Evolutionary conservation across 2,329 filamentous ascomycete species (phyloP), one percentile per base, ranked within the genome.

Genomic region (Trichoderma atrobrunneum): DNA sequence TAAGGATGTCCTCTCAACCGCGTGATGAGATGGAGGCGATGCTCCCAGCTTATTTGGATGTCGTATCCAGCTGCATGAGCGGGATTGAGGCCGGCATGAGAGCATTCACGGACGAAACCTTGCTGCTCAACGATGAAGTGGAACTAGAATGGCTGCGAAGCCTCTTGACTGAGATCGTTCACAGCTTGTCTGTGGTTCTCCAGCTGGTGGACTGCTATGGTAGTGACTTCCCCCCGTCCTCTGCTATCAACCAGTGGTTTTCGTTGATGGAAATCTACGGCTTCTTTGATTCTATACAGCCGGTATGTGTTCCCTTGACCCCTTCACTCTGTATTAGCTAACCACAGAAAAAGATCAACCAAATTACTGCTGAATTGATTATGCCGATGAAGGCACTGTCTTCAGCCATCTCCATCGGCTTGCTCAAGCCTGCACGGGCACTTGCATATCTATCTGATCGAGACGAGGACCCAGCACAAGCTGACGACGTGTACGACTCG

Each of bases 181-280:
- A 96, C 78, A 87, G 91, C 54, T 85, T 96, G 80, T 91, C 93
- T 63, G 85, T 94, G 18, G 83, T 94, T 28, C 93, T 95, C 76
- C 87, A 93, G 75, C 85, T 92, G n/a, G 82, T 94, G 39, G 90
- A 92, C 74, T 82, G 87, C 61, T 86, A 87, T 65, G 80, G 84
- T 48, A 82, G 82, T 21, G 81, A 85, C 61, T 87, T 93, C 76
- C 85, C 89, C 14, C 84, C 89, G 18, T 85, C 88, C 21, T 83
- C 86, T 16, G 80, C 90, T 7, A 85, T 94, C 21, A 83, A 88
- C 51, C 85, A 88, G 74, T 97, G 94, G 94, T 94, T 95, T 76
- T 83, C 86, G n/a, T 82, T 95, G 64, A 90, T 95, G 85, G 84
- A 87, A 56, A 84, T 88, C 16, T 90, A 89, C 77, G 84, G 82